Evolutionary conservation across 2,329 filamentous ascomycete genomes (phyloP).

Genomic region (Mariannaea sp.): DNA sequence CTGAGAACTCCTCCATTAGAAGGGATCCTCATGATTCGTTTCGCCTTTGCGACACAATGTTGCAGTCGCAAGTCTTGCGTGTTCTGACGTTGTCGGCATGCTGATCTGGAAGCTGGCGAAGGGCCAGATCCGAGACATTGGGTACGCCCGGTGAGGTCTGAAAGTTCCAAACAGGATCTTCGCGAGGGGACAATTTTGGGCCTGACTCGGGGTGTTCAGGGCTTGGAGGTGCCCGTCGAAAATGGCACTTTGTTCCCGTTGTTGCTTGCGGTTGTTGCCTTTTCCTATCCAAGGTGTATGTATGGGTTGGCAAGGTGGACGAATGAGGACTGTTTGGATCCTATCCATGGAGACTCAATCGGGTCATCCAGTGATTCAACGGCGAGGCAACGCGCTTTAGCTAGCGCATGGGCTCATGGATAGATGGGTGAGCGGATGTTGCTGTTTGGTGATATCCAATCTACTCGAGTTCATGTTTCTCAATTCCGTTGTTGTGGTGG

Average conservation of each 20-base stretch:
- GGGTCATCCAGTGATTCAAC: conserved; percentile 11
- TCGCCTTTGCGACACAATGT: conserved; percentile 4
- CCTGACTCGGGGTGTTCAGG: not conserved
- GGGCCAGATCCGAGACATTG: conserved; percentile 30
- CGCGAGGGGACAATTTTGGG: not conserved
- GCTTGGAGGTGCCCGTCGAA: not conserved
- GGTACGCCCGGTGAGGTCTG: conserved; percentile 21
- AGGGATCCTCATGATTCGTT: conserved; percentile 1
- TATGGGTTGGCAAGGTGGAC: not conserved
- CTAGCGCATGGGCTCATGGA: conserved; percentile 24
- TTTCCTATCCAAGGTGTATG: not conserved
- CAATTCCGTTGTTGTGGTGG: conserved; percentile 15
- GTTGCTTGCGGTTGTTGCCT: not conserved
- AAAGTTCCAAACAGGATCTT: conserved; percentile 6
- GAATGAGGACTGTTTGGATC: not conserved
- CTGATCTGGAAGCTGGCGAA: conserved; percentile 36
- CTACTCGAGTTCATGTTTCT: conserved; percentile 17
- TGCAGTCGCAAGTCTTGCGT: conserved; percentile 21
- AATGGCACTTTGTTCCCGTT: not conserved
- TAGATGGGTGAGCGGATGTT: conserved; percentile 20
- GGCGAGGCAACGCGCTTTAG: conserved; percentile 20
- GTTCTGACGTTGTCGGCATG: conserved; percentile 21
- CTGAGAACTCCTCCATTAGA: not conserved
- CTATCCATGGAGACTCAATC: conserved; percentile 10
- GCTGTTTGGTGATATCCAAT: conserved; percentile 20